Evolutionary conservation across 306 rosid genomes (phyloP).

Genomic region (Cucumis melo): DNA sequence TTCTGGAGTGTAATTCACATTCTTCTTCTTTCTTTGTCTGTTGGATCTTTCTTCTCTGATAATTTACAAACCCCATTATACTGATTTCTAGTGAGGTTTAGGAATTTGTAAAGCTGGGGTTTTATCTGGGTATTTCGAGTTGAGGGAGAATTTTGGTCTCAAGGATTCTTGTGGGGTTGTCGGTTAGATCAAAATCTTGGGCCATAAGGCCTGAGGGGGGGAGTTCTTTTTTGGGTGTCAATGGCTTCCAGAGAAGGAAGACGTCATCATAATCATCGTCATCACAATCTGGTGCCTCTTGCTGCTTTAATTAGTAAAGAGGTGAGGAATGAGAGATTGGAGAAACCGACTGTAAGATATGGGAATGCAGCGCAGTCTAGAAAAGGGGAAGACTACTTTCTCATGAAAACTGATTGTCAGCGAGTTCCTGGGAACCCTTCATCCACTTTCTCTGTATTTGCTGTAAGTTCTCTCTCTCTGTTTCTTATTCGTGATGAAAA

Average conservation of each 20-base stretch:
- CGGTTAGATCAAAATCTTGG: not conserved
- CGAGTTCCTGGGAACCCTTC: constrained; percentile 70
- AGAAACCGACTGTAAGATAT: constrained; percentile 63
- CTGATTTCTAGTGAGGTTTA: not conserved
- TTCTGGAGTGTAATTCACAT: constrained; percentile 40
- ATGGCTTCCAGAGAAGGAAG: constrained; percentile 41
- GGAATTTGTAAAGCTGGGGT: not conserved
- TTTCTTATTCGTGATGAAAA: not conserved
- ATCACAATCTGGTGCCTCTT: constrained; percentile 74
- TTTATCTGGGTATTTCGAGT: not conserved
- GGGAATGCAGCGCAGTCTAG: constrained; percentile 86
- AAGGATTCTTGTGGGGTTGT: not conserved
- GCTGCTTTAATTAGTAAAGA: constrained; percentile 83
- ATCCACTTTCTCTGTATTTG: constrained; percentile 67
- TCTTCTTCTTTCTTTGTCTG: constrained; percentile 17
- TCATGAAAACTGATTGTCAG: constrained; percentile 69
- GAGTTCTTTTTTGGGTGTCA: not conserved
- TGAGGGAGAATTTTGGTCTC: not conserved
- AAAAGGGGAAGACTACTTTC: constrained; percentile 88
- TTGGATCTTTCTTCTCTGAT: constrained; percentile 29
- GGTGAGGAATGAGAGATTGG: constrained; percentile 85
- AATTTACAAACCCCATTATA: not conserved
- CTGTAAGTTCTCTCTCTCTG: constrained; percentile 34
- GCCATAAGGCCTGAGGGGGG: constrained; percentile 31
- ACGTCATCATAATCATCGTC: constrained; percentile 44